phyloP scores from a whole-genome alignment of 441 rosid species.

The Populus trichocarpa region DNA sequence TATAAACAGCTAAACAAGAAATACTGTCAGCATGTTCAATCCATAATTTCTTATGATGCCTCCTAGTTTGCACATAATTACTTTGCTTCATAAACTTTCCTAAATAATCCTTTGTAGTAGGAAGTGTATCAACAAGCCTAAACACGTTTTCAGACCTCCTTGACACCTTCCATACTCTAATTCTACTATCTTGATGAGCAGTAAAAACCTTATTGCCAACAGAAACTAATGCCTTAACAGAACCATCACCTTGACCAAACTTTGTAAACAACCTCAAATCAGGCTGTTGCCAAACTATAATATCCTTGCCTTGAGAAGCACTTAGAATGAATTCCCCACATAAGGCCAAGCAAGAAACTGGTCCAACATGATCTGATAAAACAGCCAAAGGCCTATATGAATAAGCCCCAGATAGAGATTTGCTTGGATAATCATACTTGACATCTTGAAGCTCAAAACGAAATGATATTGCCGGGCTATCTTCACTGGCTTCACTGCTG shows the following conservation, averaged over 20 bases:
- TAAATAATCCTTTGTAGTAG: slow-evolving; percentile 77
- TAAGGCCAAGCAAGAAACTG: slow-evolving; percentile 74
- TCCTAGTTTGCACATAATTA: slow-evolving; percentile 72
- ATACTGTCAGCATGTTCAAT: slow-evolving; percentile 89
- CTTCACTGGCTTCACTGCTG: slow-evolving; percentile 47
- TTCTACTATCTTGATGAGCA: slow-evolving; percentile 90
- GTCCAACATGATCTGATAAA: slow-evolving; percentile 67
- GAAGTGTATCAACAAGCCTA: slow-evolving; percentile 70
- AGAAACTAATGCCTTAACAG: slow-evolving; percentile 73
- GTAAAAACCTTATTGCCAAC: slow-evolving; percentile 75
- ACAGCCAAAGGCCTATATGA: slow-evolving; percentile 57
- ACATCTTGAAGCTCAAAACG: slow-evolving; percentile 35
- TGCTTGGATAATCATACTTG: slow-evolving; percentile 22
- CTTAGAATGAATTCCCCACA: slow-evolving; percentile 86
- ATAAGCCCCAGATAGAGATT: slow-evolving; percentile 29
- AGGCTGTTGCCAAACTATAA: slow-evolving; percentile 96
- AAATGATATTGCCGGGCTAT: slow-evolving; percentile 36
- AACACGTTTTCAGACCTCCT: slow-evolving; percentile 79
- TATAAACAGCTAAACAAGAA: slow-evolving; percentile 63
- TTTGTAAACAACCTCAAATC: slow-evolving; percentile 76
- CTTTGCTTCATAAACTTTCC: slow-evolving; percentile 92
- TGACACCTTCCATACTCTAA: slow-evolving; percentile 87
- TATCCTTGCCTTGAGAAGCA: slow-evolving; percentile 87
- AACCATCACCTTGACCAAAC: slow-evolving; percentile 86
- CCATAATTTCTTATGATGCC: slow-evolving; percentile 83